Conservation (phyloP, 306 rosid species). For the Glycyrrhiza uralensis region DNA sequence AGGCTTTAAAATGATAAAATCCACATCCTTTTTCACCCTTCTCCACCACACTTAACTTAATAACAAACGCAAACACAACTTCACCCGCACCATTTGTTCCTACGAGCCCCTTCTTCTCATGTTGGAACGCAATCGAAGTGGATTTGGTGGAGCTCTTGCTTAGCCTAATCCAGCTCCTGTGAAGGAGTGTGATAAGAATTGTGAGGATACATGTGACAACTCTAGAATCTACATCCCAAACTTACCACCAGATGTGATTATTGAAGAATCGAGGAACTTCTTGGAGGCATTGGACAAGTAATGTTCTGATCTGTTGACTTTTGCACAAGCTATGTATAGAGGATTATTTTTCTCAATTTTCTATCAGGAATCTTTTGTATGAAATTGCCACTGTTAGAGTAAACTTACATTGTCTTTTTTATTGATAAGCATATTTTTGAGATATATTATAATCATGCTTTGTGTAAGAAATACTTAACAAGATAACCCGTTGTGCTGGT, state of each 20-base stretch:
- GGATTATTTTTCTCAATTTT: background rate
- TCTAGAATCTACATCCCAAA: slow-evolving; percentile 96
- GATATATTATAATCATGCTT: background rate
- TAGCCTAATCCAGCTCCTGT: slow-evolving; percentile 67
- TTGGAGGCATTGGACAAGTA: slow-evolving; percentile 99
- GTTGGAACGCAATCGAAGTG: slow-evolving; percentile 71
- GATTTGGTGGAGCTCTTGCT: slow-evolving; percentile 60
- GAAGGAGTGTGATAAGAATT: slow-evolving; percentile 90
- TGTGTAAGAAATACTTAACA: background rate
- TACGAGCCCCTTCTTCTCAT: too few species aligned
- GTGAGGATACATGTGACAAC: slow-evolving; percentile 92
- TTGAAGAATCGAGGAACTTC: slow-evolving; percentile 81
- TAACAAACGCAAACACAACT: too few species aligned
- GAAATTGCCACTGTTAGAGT: background rate
- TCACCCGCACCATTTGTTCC: too few species aligned
- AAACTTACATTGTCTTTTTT: background rate
- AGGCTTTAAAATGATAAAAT: too few species aligned
- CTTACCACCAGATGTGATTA: slow-evolving; percentile 88
- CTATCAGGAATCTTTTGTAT: background rate
- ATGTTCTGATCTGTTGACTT: slow-evolving; percentile 38
- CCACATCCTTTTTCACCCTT: too few species aligned
- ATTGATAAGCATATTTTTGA: background rate
- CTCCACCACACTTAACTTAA: too few species aligned
- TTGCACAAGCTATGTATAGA: slow-evolving; percentile 11
- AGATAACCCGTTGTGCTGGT: background rate